Percentiles rank a stretch among this genome's conserved stretches.
Conservation (phyloP, 257 asterid species). For the Ballota nigra region DNA sequence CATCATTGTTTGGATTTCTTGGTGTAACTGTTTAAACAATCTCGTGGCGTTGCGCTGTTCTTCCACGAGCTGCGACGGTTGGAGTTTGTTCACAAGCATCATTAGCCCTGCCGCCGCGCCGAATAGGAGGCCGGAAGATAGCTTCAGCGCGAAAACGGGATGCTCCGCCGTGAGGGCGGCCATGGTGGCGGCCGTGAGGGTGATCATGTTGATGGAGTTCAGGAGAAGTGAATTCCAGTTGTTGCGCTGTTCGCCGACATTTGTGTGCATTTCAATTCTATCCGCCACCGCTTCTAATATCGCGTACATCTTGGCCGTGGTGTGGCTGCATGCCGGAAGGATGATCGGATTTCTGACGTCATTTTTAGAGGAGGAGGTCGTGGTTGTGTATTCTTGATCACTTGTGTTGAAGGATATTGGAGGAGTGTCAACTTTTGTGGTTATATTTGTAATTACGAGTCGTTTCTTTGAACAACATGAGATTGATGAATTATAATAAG, state of each 20-base stretch:
- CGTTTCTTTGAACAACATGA: conserved; percentile 6
- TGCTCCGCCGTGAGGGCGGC: conserved; percentile 18
- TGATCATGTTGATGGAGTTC: conserved; percentile 31
- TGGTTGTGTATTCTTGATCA: neutral
- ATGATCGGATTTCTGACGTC: neutral
- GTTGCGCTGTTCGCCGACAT: conserved; percentile 40
- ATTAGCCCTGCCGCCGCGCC: conserved; percentile 23
- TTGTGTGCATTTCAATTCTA: conserved; percentile 39
- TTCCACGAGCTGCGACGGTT: conserved; percentile 36
- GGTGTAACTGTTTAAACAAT: conserved; percentile 23
- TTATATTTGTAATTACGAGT: neutral
- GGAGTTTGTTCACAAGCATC: conserved; percentile 28
- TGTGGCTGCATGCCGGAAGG: conserved; percentile 2
- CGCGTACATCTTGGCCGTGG: conserved; percentile 27
- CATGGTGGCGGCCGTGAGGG: conserved; percentile 37
- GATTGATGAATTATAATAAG: neutral
- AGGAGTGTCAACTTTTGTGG: neutral
- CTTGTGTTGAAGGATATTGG: neutral
- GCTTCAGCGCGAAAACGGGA: conserved; percentile 13
- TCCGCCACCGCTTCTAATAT: conserved; percentile 39
- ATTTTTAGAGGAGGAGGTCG: neutral
- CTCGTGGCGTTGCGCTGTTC: conserved; percentile 28
- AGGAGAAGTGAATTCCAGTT: conserved; percentile 42
- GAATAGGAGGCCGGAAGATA: conserved; percentile 10
- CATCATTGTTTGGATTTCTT: conserved; percentile 14